Evolutionary conservation across 768 basidiomycete species (phyloP), one percentile per base, ranked within the genome.

Genomic region (Suillus subluteus): DNA sequence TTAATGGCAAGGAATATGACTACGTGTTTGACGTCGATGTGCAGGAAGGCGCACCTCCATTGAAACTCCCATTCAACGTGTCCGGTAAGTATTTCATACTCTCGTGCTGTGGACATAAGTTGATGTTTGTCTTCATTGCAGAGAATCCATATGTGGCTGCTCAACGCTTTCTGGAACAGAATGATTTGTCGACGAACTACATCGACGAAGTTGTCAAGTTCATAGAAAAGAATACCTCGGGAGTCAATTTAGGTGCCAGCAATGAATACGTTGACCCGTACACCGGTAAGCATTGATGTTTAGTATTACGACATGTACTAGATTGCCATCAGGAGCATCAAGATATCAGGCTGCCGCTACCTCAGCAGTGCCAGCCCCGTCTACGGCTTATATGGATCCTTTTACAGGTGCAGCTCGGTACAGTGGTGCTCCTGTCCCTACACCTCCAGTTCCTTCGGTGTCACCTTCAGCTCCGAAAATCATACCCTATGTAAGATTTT

Each of bases 21-120:
- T 98, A 98, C 73, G 97, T 99, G n/a, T 98, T 99, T 73, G 96
- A 98, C 73, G 96, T 99, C 43, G 98, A 99, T 73, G 91, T 98
- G 35, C 86, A 94, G 73, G 97, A 98, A 67, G 96, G 96, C 3
- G 88, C 87, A 18, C 96, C 97, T 13, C 90, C 96, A 8, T 82
- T 99, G 69, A 99, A 98, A 74, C 84, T 99, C 26, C 97, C 97
- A 0, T 99, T 94, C 77, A 98, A 99, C 75, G 88, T 86, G 32
- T 86, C 88, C 55, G 96, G 96, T 93, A 68, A 65, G 85, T 75
- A 37, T 46, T 6, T 62, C 7, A 44, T 15, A 37, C 37, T 21
- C 11, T 40, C 54, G 1, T 48, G 30, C 37, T 32, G 15, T 59
- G 48, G 21, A 41, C 16, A 38, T 48, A 40, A 23, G 41, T 23